Conservation (phyloP, 2,329 filamentous ascomycete genomes). For the Hypoxylon sp. region DNA sequence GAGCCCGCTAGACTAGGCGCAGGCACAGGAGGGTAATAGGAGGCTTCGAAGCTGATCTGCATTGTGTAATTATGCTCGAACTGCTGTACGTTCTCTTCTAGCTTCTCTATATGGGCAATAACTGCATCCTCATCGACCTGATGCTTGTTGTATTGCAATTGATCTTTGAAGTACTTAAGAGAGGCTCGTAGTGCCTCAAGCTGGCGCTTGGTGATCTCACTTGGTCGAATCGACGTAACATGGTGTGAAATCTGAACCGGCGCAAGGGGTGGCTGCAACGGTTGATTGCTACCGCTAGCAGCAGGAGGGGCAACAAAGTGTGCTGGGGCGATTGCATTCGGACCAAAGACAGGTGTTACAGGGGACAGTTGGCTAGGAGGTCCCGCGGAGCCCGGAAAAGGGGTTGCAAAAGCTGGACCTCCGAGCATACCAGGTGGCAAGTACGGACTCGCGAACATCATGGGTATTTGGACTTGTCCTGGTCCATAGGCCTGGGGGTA, state of each 20-base stretch:
- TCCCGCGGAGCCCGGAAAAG: constrained; percentile 40
- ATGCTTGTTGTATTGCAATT: constrained; percentile 73
- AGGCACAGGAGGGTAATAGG: constrained; percentile 58
- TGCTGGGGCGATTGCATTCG: constrained; percentile 32
- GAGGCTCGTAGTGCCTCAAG: constrained; percentile 66
- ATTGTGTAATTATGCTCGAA: constrained; percentile 67
- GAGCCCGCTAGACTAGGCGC: constrained; percentile 48
- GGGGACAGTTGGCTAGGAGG: constrained; percentile 40
- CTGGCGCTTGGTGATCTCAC: constrained; percentile 73
- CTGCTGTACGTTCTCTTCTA: constrained; percentile 63
- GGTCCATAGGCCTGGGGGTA: constrained; percentile 53
- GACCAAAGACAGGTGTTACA: constrained; percentile 32
- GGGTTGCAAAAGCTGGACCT: constrained; percentile 37
- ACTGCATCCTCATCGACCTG: constrained; percentile 72
- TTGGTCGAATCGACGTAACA: constrained; percentile 71
- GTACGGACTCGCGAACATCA: constrained; percentile 45
- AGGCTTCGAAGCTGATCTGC: constrained; percentile 63
- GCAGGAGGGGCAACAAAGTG: constrained; percentile 18
- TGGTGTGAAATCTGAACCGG: constrained; percentile 56
- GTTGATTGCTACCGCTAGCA: constrained; percentile 15
- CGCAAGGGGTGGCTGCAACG: constrained; percentile 18
- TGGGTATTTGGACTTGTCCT: constrained; percentile 38
- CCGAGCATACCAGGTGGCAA: constrained; percentile 44
- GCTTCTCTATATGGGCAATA: constrained; percentile 59
- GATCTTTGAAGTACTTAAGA: constrained; percentile 70